Evolutionary conservation across 768 basidiomycete genomes (phyloP).

Genomic region (Podaxis mareebaensis): DNA sequence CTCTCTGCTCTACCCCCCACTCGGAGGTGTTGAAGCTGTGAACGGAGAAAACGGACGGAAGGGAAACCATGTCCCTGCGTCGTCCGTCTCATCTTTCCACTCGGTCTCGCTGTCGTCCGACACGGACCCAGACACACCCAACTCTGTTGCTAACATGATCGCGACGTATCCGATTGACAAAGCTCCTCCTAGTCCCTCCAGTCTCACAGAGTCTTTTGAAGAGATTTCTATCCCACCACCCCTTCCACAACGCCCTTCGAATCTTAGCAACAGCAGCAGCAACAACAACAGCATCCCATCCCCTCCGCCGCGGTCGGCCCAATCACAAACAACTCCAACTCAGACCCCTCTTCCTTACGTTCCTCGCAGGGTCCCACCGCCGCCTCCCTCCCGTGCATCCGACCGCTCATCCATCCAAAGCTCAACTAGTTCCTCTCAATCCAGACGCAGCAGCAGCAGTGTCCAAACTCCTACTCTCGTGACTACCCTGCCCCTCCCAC

Average conservation of each 20-base stretch:
- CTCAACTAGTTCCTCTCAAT: constrained; percentile 35
- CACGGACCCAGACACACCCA: constrained; percentile 42
- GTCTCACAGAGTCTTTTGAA: constrained; percentile 74
- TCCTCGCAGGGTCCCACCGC: constrained; percentile 43
- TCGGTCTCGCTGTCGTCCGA: constrained; percentile 81
- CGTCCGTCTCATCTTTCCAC: constrained; percentile 82
- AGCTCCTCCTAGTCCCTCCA: constrained; percentile 42
- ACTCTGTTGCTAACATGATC: constrained; percentile 39
- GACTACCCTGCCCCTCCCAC: constrained; percentile 19
- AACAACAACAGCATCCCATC: constrained; percentile 18
- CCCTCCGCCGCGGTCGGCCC: constrained; percentile 28
- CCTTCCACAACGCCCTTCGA: constrained; percentile 47
- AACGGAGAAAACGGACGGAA: not conserved
- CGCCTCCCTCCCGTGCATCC: constrained; percentile 50
- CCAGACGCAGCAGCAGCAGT: constrained; percentile 20
- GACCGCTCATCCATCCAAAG: constrained; percentile 68
- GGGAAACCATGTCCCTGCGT: constrained; percentile 37
- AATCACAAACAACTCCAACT: constrained; percentile 32
- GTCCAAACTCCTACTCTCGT: constrained; percentile 24
- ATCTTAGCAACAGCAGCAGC: constrained; percentile 24
- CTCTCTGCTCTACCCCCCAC: constrained; percentile 32
- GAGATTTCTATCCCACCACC: constrained; percentile 57
- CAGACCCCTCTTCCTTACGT: constrained; percentile 31
- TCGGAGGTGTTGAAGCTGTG: constrained; percentile 8
- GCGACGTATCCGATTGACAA: constrained; percentile 28